A percentile compares a stretch with the other conserved stretches of the same genome.
Conservation (phyloP, 345 rosid genomes). For the Hypericum androsaemum region DNA sequence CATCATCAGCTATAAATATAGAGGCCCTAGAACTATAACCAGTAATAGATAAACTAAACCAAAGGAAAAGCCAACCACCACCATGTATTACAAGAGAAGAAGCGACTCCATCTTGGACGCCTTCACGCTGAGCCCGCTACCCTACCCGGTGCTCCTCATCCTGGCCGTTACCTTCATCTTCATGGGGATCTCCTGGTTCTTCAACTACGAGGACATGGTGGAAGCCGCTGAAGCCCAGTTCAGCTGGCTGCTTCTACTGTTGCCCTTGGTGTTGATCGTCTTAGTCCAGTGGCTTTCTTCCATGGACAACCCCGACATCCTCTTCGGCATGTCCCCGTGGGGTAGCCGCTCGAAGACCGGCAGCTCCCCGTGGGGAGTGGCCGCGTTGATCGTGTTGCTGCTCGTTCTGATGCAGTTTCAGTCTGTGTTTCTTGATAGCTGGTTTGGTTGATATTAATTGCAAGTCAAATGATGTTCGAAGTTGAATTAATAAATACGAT, state of each 20-base stretch:
- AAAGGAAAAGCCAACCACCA: background rate
- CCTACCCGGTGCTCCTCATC: slow-evolving; percentile 72
- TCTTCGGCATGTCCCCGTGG: slow-evolving; percentile 41
- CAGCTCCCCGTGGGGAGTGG: slow-evolving; percentile 89
- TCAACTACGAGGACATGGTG: slow-evolving; percentile 45
- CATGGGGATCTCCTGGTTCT: slow-evolving; percentile 55
- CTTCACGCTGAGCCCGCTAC: slow-evolving; percentile 67
- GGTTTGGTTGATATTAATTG: slow-evolving; percentile 27
- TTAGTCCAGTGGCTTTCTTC: slow-evolving; percentile 61
- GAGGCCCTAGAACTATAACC: too few species aligned
- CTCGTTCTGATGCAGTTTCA: slow-evolving; percentile 64
- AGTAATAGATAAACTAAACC: too few species aligned
- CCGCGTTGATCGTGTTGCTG: slow-evolving; percentile 64
- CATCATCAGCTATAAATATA: too few species aligned
- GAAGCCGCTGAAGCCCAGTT: slow-evolving; percentile 45
- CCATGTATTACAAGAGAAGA: slow-evolving; percentile 29
- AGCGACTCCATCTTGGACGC: slow-evolving; percentile 47
- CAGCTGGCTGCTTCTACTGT: slow-evolving; percentile 47
- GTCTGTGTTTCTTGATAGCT: slow-evolving; percentile 56
- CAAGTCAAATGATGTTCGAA: background rate
- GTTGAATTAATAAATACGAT: background rate
- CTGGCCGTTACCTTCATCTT: slow-evolving; percentile 47
- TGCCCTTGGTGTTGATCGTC: slow-evolving; percentile 43
- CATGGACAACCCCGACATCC: slow-evolving; percentile 43
- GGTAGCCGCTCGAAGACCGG: slow-evolving; percentile 37